Conservation (phyloP, 257 asterid species). For the Ocimum tenuiflorum region DNA sequence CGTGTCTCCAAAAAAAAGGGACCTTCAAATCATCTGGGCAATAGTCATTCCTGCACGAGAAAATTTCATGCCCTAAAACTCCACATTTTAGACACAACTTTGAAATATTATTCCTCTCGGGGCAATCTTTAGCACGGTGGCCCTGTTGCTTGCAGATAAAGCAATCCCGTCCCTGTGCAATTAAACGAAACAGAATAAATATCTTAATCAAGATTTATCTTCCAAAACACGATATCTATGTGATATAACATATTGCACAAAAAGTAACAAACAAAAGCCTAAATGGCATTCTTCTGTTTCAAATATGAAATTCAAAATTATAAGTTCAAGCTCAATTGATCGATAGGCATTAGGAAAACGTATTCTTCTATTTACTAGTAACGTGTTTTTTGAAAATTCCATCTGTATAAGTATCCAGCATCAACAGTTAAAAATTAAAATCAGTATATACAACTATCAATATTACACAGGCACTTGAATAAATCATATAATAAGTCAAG, state of each 20-base stretch:
- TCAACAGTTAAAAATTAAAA: too few relatives aligned
- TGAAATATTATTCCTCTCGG: constrained; percentile 45
- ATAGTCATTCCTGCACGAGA: constrained; percentile 62
- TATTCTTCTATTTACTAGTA: not conserved
- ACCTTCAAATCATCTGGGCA: constrained; percentile 77
- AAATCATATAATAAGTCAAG: not conserved
- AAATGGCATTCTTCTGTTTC: not conserved
- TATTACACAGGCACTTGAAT: too few relatives aligned
- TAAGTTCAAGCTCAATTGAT: not conserved
- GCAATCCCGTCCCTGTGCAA: constrained; percentile 68
- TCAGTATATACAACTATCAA: too few relatives aligned
- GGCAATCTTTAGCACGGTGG: constrained; percentile 93
- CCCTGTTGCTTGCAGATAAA: constrained; percentile 78
- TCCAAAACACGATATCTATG: not conserved
- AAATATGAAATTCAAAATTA: not conserved
- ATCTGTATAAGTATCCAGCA: not conserved
- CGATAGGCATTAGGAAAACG: not conserved
- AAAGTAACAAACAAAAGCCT: not conserved
- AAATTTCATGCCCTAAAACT: constrained; percentile 77
- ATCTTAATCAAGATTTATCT: not conserved
- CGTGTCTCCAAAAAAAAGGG: not conserved
- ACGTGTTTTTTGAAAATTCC: not conserved
- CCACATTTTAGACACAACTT: constrained; percentile 82
- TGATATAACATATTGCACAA: not conserved
- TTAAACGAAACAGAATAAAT: constrained; percentile 11